phyloP scores from a whole-genome alignment of 306 rosid species.

The Hippophae tibetana region DNA sequence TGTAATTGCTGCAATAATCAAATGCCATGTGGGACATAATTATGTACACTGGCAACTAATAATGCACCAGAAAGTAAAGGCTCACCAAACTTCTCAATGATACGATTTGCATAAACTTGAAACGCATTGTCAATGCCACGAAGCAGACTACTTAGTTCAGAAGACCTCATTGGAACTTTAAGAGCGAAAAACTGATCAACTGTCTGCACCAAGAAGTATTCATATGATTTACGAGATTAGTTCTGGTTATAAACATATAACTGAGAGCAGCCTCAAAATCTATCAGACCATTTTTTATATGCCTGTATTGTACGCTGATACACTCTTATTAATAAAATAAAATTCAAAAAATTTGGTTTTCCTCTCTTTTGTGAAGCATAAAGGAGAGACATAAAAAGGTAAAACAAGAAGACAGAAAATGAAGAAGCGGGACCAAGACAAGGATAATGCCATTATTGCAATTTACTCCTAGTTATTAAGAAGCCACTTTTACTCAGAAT shows the following conservation, averaged over 20 bases:
- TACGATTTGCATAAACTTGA: conserved; percentile 69
- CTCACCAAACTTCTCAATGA: conserved; percentile 71
- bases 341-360: too few relatives aligned
- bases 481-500: conserved; percentile 2
- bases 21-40: background rate
- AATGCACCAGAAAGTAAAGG: conserved; percentile 8
- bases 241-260: too few relatives aligned
- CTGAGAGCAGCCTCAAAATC: too few relatives aligned
- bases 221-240: background rate
- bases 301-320: too few relatives aligned
- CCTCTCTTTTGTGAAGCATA: too few relatives aligned
- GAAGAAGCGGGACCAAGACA: too few relatives aligned
- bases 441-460: too few relatives aligned
- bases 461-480: background rate
- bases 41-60: conserved; percentile 5
- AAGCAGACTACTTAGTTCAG: conserved; percentile 76
- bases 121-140: conserved; percentile 96
- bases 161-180: conserved; percentile 91
- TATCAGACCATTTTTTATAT: too few relatives aligned
- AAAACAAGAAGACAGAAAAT: too few relatives aligned
- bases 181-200: conserved; percentile 89
- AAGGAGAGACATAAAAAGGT: too few relatives aligned
- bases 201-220: conserved; percentile 49
- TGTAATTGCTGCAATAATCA: conserved; percentile 7
- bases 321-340: too few relatives aligned